Evolutionary conservation across 352 stramenopile genomes (phyloP).

Genomic region (Saprolegnia diclina): DNA sequence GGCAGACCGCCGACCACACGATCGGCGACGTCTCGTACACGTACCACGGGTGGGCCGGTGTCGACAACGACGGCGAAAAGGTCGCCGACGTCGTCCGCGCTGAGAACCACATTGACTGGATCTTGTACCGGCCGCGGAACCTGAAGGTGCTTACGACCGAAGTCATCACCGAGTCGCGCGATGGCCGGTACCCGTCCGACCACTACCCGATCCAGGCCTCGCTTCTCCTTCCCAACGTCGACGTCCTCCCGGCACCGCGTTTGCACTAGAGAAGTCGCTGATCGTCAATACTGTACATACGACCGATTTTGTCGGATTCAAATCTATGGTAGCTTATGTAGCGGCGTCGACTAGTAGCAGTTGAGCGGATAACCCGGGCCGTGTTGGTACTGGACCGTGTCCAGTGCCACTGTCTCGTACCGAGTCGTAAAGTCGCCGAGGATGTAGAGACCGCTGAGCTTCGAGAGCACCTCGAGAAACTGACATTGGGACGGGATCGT

Average conservation of each 20-base stretch:
- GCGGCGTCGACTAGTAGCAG: conserved; percentile 32
- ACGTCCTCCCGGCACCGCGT: conserved; percentile 43
- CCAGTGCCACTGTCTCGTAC: conserved; percentile 86
- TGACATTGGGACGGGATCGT: conserved; percentile 65
- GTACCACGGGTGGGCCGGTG: conserved; percentile 82
- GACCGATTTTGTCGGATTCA: too few relatives aligned
- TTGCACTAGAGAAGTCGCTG: neutral
- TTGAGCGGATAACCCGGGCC: conserved; percentile 40
- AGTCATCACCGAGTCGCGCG: conserved; percentile 75
- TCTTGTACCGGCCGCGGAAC: conserved; percentile 66
- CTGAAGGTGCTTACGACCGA: conserved; percentile 72
- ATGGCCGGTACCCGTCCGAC: conserved; percentile 77
- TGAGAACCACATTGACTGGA: conserved; percentile 86
- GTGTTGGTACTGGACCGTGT: conserved; percentile 70
- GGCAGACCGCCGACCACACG: conserved; percentile 53
- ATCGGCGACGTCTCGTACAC: conserved; percentile 79
- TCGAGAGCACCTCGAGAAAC: conserved; percentile 83
- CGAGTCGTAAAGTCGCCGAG: conserved; percentile 87
- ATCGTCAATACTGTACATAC: conserved; percentile 29
- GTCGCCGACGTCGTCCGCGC: conserved; percentile 41
- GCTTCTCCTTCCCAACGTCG: conserved; percentile 63
- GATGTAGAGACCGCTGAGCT: conserved; percentile 78
- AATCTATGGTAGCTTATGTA: neutral
- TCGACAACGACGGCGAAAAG: conserved; percentile 75
- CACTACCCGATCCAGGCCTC: conserved; percentile 83